phyloP scores from a whole-genome alignment of 2,329 filamentous ascomycete genomes.

The Exophiala sp. region DNA sequence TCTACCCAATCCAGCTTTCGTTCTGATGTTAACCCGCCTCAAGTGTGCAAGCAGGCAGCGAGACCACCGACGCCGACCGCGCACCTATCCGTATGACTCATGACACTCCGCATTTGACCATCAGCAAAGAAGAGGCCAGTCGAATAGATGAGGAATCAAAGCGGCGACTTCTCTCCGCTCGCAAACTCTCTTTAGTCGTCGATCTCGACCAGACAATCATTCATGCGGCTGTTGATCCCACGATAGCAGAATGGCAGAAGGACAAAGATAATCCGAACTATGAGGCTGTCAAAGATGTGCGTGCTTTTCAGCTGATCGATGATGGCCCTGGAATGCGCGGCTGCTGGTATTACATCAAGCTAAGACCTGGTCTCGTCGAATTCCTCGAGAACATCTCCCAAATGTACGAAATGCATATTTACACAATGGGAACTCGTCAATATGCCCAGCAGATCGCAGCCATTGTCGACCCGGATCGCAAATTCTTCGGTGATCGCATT shows the following conservation, averaged over 20 bases:
- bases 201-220: slow-evolving; percentile 98
- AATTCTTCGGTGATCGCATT: slow-evolving; percentile 87
- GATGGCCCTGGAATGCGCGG: slow-evolving; percentile 68
- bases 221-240: slow-evolving; percentile 94
- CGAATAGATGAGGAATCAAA: slow-evolving; percentile 82
- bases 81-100: slow-evolving; percentile 94
- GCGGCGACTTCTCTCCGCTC: slow-evolving; percentile 67
- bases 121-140: slow-evolving; percentile 74
- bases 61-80: slow-evolving; percentile 54
- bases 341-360: slow-evolving; percentile 98
- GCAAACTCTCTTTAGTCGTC: slow-evolving; percentile 88
- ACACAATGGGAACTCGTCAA: slow-evolving; percentile 98
- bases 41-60: slow-evolving; percentile 23
- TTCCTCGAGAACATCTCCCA: slow-evolving; percentile 73
- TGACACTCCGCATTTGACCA: slow-evolving; percentile 77
- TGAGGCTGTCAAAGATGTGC: slow-evolving; percentile 80
- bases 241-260: slow-evolving; percentile 88
- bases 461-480: slow-evolving; percentile 84
- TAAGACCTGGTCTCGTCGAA: slow-evolving; percentile 75
- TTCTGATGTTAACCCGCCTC: slow-evolving; percentile 1
- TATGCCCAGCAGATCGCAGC: slow-evolving; percentile 88
- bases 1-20: background rate
- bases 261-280: slow-evolving; percentile 87
- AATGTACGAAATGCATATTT: slow-evolving; percentile 92
- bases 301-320: slow-evolving; percentile 80